phyloP scores from a whole-genome alignment of 768 basidiomycete genomes.

The Holtermannia corniformis region DNA sequence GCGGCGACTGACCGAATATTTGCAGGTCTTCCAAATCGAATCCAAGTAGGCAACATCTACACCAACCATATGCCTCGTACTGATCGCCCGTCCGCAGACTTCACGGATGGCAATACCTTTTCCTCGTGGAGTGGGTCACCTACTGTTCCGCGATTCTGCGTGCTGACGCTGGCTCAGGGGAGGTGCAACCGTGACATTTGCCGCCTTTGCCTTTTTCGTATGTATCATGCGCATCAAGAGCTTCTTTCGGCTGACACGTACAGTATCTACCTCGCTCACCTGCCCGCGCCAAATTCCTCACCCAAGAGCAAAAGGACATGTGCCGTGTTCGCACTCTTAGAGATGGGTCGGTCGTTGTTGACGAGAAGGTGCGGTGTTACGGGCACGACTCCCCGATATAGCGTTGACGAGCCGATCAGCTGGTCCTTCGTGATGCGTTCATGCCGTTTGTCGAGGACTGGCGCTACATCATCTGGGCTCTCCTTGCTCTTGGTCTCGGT shows the following conservation, averaged over 20 bases:
- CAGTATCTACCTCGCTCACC: conserved; percentile 7
- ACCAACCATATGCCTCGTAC: too few species aligned
- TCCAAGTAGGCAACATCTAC: too few species aligned
- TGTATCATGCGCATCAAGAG: conserved; percentile 26
- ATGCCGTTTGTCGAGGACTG: conserved; percentile 12
- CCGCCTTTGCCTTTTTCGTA: conserved; percentile 48
- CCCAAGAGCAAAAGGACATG: conserved; percentile 10
- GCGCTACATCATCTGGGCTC: conserved; percentile 14
- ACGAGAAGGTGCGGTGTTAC: conserved; percentile 40
- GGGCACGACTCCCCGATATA: too few species aligned
- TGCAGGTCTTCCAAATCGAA: conserved; percentile 50
- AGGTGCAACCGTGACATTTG: conserved; percentile 32
- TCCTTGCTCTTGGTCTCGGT: conserved; percentile 24
- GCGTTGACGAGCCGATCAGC: neutral
- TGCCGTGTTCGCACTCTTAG: conserved; percentile 40
- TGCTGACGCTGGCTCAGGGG: conserved; percentile 43
- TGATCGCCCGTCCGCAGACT: too few species aligned
- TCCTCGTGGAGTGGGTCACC: conserved; percentile 41
- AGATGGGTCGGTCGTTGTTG: conserved; percentile 47
- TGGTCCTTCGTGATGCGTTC: conserved; percentile 5
- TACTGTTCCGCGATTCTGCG: neutral
- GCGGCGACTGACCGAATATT: too few species aligned
- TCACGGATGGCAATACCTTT: conserved; percentile 50
- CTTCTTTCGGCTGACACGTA: neutral
- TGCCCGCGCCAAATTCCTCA: conserved; percentile 4